Evolutionary conservation across 2,329 filamentous ascomycete species (phyloP).

Genomic region (Fusarium camptoceras): DNA sequence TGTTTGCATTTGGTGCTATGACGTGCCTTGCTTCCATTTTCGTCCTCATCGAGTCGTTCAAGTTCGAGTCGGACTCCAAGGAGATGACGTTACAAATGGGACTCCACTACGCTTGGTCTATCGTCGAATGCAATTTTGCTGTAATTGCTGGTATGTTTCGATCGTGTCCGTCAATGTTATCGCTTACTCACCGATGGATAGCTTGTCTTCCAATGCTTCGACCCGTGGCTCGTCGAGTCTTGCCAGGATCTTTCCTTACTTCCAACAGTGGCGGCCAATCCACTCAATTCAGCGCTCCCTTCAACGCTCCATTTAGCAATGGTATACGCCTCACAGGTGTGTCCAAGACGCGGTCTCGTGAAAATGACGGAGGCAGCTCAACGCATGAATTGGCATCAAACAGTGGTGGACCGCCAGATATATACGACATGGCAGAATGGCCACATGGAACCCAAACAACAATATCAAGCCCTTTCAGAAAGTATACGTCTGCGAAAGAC

Average conservation of each 20-base stretch:
- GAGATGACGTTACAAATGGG: slow-evolving; percentile 46
- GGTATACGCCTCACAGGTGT: slow-evolving; percentile 31
- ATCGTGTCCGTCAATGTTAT: too few relatives aligned
- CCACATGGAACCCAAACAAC: slow-evolving; percentile 21
- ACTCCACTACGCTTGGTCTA: slow-evolving; percentile 46
- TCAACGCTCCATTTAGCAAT: slow-evolving; percentile 25
- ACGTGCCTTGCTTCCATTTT: slow-evolving; percentile 47
- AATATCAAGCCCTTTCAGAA: slow-evolving; percentile 34
- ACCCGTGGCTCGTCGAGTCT: slow-evolving; percentile 34
- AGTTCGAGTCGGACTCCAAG: slow-evolving; percentile 36
- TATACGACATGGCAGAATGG: slow-evolving; percentile 31
- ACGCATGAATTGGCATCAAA: slow-evolving; percentile 23
- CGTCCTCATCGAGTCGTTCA: slow-evolving; percentile 42
- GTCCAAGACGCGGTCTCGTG: slow-evolving; percentile 21
- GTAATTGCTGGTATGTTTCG: slow-evolving; percentile 43
- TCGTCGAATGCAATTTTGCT: slow-evolving; percentile 47
- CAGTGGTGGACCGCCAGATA: slow-evolving; percentile 15
- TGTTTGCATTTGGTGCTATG: slow-evolving; percentile 49
- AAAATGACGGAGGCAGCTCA: slow-evolving; percentile 33
- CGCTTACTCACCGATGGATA: slow-evolving; percentile 1
- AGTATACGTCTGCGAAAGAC: slow-evolving; percentile 32
- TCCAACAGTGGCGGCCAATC: slow-evolving; percentile 29
- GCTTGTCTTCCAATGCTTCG: slow-evolving; percentile 43
- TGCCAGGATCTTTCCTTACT: slow-evolving; percentile 36
- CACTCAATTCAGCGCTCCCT: slow-evolving; percentile 17